These are phyloP conservation scores for Mucor piriformis DNA, from an alignment of 371 early-diverging fungal species.

Conservation along the genomic window DNA sequence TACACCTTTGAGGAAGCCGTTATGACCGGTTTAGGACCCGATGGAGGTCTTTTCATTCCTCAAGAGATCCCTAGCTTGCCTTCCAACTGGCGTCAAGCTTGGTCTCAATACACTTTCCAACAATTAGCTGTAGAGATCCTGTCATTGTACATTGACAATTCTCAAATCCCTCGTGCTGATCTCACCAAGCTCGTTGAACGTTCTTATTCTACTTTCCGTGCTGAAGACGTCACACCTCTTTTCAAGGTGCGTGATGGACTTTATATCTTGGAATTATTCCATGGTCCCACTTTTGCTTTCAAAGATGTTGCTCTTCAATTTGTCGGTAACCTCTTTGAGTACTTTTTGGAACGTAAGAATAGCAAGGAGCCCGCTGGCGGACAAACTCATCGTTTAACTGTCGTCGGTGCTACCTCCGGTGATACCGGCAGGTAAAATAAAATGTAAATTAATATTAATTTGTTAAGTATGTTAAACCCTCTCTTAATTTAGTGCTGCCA, in stretches of 20 bases:
- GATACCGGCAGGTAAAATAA: slow-evolving; percentile 85
- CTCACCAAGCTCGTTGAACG: slow-evolving; percentile 66
- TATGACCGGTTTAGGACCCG: slow-evolving; percentile 89
- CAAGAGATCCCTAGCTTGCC: slow-evolving; percentile 77
- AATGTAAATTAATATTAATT: background rate
- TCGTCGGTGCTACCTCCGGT: slow-evolving; percentile 97
- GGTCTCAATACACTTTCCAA: slow-evolving; percentile 77
- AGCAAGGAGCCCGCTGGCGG: slow-evolving; percentile 44
- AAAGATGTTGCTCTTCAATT: slow-evolving; percentile 98
- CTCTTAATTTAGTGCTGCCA: slow-evolving; percentile 80
- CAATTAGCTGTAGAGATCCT: slow-evolving; percentile 86
- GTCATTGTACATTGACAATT: slow-evolving; percentile 76
- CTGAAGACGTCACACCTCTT: slow-evolving; percentile 80
- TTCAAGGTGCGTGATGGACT: slow-evolving; percentile 69
- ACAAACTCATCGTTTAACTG: slow-evolving; percentile 74
- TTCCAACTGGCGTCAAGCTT: slow-evolving; percentile 60
- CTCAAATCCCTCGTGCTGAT: slow-evolving; percentile 80
- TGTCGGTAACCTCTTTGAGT: slow-evolving; percentile 96
- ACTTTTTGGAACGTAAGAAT: slow-evolving; percentile 87
- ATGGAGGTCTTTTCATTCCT: slow-evolving; percentile 96
- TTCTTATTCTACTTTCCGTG: slow-evolving; percentile 83
- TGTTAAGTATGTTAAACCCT: background rate
- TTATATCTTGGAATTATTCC: slow-evolving; percentile 92
- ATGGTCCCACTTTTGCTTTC: slow-evolving; percentile 97
- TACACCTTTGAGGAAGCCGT: slow-evolving; percentile 91